A percentile compares a stretch with the other conserved stretches of the same genome.
Evolutionary conservation across 768 basidiomycete genomes (phyloP).

Genomic region (Pleurotus sapidus): DNA sequence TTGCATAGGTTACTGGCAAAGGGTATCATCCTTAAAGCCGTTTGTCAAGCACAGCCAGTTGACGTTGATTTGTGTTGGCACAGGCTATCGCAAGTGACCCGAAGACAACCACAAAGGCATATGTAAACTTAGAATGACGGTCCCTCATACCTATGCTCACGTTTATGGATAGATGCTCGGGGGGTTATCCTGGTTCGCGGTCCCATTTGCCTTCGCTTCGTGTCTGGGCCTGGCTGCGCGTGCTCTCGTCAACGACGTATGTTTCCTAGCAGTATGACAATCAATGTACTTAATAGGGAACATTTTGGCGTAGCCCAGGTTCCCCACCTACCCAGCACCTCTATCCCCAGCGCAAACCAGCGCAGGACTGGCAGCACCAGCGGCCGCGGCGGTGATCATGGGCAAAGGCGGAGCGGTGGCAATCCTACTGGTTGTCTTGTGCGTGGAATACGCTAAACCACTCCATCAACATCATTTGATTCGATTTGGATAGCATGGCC

Average conservation of each 20-base stretch:
- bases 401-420: slow-evolving; percentile 43
- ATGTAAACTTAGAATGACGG: slow-evolving; percentile 26
- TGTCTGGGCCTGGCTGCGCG: slow-evolving; percentile 42
- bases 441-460: background rate
- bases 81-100: slow-evolving; percentile 52
- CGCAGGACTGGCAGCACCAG: slow-evolving; percentile 43
- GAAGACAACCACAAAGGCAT: slow-evolving; percentile 47
- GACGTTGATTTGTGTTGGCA: background rate
- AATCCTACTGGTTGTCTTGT: slow-evolving; percentile 41
- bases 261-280: slow-evolving; percentile 1
- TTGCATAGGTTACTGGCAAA: slow-evolving; percentile 51
- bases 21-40: slow-evolving; percentile 26
- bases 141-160: background rate
- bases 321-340: slow-evolving; percentile 50
- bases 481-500: slow-evolving; percentile 31
- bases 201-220: slow-evolving; percentile 50
- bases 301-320: slow-evolving; percentile 35
- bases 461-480: background rate
- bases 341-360: slow-evolving; percentile 33
- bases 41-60: background rate
- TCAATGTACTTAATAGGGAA: background rate
- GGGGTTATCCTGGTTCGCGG: slow-evolving; percentile 55
- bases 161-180: slow-evolving; percentile 42
- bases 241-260: slow-evolving; percentile 28
- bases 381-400: slow-evolving; percentile 43